Percentiles rank a stretch among this genome's conserved stretches.
Evolutionary conservation across 305 asterid genomes (phyloP).

Genomic region (Coffea humblotiana): DNA sequence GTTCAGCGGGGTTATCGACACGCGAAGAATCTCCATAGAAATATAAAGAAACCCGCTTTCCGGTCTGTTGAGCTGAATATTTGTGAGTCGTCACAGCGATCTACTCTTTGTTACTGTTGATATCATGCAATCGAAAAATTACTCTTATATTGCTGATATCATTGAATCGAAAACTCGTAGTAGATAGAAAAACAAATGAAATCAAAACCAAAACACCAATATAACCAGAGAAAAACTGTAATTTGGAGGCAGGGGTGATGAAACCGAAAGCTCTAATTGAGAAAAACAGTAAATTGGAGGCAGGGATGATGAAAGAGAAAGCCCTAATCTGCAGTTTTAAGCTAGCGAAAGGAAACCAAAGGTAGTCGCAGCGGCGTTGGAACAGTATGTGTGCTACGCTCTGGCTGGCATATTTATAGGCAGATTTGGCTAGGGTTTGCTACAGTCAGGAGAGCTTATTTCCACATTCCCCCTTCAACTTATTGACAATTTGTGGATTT

Average conservation of each 20-base stretch:
- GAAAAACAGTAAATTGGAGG: neutral
- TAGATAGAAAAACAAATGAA: neutral
- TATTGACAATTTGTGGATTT: neutral
- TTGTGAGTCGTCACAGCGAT: conserved; percentile 32
- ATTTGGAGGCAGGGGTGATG: neutral
- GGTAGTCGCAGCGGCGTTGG: neutral
- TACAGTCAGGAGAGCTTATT: neutral
- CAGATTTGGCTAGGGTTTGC: conserved; percentile 5
- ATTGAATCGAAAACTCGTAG: neutral
- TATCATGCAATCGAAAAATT: neutral
- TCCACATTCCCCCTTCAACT: neutral
- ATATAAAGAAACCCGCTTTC: conserved; percentile 20
- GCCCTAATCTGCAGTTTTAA: neutral
- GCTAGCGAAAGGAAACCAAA: neutral
- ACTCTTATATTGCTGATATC: no score
- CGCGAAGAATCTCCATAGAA: conserved; percentile 17
- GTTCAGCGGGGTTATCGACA: conserved; percentile 37
- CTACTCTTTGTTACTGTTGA: neutral
- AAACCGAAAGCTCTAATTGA: neutral
- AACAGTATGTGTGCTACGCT: no score
- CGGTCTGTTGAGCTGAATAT: conserved; percentile 34
- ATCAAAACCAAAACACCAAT: no score
- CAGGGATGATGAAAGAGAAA: neutral
- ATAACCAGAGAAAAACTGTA: neutral
- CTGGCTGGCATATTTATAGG: neutral